Conservation (phyloP, 805 yeast genomes). For the Starmerella gropengiesseri region DNA sequence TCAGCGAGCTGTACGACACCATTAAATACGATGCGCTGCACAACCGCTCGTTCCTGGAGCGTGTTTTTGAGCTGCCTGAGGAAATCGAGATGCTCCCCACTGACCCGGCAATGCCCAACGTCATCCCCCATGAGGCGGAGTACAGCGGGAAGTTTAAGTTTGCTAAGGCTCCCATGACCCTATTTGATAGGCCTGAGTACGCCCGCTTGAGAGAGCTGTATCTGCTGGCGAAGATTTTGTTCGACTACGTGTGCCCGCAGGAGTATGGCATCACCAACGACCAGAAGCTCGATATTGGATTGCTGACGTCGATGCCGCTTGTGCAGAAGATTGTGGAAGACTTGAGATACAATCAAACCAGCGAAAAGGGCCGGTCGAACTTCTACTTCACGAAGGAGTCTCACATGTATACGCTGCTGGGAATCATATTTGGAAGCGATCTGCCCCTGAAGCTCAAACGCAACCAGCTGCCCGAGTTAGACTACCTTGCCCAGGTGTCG, state of each 20-base stretch:
- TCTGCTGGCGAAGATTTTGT: constrained; percentile 78
- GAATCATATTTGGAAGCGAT: constrained; percentile 82
- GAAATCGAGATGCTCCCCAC: constrained; percentile 32
- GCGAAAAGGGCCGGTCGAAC: constrained; percentile 75
- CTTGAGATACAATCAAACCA: constrained; percentile 63
- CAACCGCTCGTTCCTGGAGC: constrained; percentile 77
- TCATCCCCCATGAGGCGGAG: constrained; percentile 26
- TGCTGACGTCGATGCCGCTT: constrained; percentile 84
- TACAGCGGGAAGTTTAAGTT: constrained; percentile 27
- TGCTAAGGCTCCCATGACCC: constrained; percentile 28
- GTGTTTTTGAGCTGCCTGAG: constrained; percentile 47
- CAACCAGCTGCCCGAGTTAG: constrained; percentile 92
- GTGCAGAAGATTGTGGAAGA: constrained; percentile 79
- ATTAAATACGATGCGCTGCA: constrained; percentile 98
- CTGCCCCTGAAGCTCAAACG: constrained; percentile 92
- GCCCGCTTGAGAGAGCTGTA: constrained; percentile 79
- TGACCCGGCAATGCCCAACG: constrained; percentile 29
- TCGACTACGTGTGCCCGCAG: constrained; percentile 96
- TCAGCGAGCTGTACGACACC: constrained; percentile 91
- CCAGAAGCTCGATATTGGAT: constrained; percentile 91
- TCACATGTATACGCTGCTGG: constrained; percentile 86
- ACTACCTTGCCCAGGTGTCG: constrained; percentile 84
- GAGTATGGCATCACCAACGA: constrained; percentile 95
- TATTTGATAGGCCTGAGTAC: constrained; percentile 71
- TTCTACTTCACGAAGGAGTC: constrained; percentile 94